Conservation (phyloP, 108 stramenopile genomes). For the Skeletonema tropicum region DNA sequence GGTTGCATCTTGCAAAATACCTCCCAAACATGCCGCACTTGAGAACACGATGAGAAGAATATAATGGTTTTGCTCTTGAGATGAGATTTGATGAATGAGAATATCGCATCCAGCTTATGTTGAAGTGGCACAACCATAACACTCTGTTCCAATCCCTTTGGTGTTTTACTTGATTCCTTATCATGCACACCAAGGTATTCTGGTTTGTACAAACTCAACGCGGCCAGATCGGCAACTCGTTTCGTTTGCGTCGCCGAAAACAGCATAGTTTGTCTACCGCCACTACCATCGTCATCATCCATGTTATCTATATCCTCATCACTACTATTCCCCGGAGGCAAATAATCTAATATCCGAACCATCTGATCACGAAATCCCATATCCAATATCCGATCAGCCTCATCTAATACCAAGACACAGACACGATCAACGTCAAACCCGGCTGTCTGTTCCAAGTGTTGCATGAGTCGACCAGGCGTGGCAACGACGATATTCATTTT, state of each 20-base stretch:
- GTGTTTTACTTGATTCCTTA: conserved; percentile 82
- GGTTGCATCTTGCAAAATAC: conserved; percentile 94
- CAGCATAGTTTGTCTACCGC: conserved; percentile 92
- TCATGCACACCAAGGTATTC: conserved; percentile 98
- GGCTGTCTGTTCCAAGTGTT: conserved; percentile 98
- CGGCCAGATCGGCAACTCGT: conserved; percentile 96
- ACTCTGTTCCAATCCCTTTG: conserved; percentile 85
- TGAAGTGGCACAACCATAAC: conserved; percentile 87
- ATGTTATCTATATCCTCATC: conserved; percentile 26
- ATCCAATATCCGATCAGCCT: conserved; percentile 98
- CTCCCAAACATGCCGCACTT: conserved; percentile 94
- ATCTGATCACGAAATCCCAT: conserved; percentile 98
- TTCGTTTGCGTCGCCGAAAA: conserved; percentile 99
- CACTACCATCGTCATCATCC: conserved; percentile 24
- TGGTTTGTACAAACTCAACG: conserved; percentile 85
- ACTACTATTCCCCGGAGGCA: conserved; percentile 65
- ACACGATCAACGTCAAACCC: conserved; percentile 90
- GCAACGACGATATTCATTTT: conserved; percentile 93
- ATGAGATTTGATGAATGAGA: conserved; percentile 96
- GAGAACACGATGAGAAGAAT: conserved; percentile 96
- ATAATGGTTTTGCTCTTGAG: conserved; percentile 93
- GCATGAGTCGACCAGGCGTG: conserved; percentile 96
- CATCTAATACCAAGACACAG: conserved; percentile 95
- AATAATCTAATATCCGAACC: conserved; percentile 89
- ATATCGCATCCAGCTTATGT: conserved; percentile 96